Conservation (phyloP, 805 yeast species). For the Kockiozyma suomiensis region DNA sequence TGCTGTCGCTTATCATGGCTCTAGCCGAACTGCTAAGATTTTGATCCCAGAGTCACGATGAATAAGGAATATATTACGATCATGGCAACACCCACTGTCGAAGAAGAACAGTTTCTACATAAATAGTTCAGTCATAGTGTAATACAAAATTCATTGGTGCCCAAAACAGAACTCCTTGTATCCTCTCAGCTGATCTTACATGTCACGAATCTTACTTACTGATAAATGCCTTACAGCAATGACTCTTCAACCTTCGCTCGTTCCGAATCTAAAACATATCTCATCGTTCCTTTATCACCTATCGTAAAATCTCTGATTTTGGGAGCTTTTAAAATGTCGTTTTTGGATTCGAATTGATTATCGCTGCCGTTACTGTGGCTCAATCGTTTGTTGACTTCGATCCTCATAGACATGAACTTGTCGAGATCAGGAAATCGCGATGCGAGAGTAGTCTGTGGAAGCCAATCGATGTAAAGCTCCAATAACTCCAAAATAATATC, state of each 20-base stretch:
- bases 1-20: too few relatives aligned
- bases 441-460: constrained; percentile 24
- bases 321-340: not conserved
- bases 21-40: too few relatives aligned
- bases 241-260: constrained; percentile 23
- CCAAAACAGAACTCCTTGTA: too few relatives aligned
- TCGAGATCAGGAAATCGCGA: constrained; percentile 15
- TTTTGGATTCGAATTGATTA: not conserved
- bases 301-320: constrained; percentile 21
- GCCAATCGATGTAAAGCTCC: constrained; percentile 33
- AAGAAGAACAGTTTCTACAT: too few relatives aligned
- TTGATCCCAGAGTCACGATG: too few relatives aligned
- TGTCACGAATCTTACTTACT: not conserved
- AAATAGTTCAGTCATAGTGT: too few relatives aligned
- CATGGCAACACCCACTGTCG: too few relatives aligned
- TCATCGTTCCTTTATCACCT: constrained; percentile 32
- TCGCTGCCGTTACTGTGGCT: not conserved
- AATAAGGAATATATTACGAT: too few relatives aligned
- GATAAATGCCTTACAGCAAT: not conserved
- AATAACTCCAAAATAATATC: constrained; percentile 31
- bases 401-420: constrained; percentile 29
- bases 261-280: constrained; percentile 29
- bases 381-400: constrained; percentile 24
- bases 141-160: too few relatives aligned
- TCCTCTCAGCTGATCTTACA: too few relatives aligned